Base-by-base conservation (phyloP, 2,329 filamentous ascomycete species). In the Penicillium aurantiogriseum region DNA sequence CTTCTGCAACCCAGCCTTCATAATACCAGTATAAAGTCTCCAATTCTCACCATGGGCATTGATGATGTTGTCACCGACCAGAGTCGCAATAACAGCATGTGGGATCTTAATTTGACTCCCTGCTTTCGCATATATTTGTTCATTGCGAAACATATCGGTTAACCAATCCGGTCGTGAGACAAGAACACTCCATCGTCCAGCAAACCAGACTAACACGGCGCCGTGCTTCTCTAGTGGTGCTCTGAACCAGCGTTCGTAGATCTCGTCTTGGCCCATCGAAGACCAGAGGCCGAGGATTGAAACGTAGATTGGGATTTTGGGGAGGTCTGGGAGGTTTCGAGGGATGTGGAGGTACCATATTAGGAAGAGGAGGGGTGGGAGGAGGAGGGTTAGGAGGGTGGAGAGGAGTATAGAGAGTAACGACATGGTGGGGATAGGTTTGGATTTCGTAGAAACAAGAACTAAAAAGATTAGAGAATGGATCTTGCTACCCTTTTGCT, bases 171-270 rank as follows among this genome's bases (percentile, higher is more conserved):
- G 79, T 5, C 73, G 74, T 46, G 76, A 76, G 0, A 81, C 75
- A 11, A 82, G 67, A 3, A 82, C 69, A 46, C 79, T 81, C 80
- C 80, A 82, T 40, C 73, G 74, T 0, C 77, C 78, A 1, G 75
- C 79, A 35, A 81, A 81, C 69, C 79, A 82, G 29, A 82, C 68
- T 55, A 80, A 76, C 19, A 81, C 80, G 1, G 79, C 80, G 4
- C 80, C 69, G 49, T 73, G 60, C 42, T 65, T 58, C 31, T 71
- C 69, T 0, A 72, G 55, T 2, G 65, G 62, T 2, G 43, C 39
- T 0, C 66, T 63, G 3, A 69, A 61, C 63, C 67, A 69, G 17
- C 60, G 58, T 23, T 69, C 63, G 47, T 64, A 69, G 38, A 69
- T 65, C 15, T 61, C 58, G 11, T 66, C 61, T 54, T 67, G 63